Conservation (phyloP, 257 asterid species). For the Marsdenia floribunda region DNA sequence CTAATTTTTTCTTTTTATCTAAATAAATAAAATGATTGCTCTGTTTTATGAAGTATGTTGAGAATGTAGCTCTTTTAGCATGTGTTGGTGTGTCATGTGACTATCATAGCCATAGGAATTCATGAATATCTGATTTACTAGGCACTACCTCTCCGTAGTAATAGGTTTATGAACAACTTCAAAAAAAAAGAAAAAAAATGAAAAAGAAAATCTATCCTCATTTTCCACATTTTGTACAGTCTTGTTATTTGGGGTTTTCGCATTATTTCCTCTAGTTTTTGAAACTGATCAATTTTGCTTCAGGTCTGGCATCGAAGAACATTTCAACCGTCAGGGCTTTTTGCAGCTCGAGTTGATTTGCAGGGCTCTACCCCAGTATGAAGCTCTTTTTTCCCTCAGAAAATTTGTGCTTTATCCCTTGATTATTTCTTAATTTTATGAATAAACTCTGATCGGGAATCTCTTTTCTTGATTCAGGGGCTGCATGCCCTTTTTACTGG, state of each 20-base stretch:
- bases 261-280: neutral
- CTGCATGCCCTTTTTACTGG: conserved; percentile 89
- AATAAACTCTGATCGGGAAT: conserved; percentile 8
- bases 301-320: conserved; percentile 98
- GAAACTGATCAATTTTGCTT: conserved; percentile 2
- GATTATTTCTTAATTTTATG: conserved; percentile 6
- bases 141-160: neutral
- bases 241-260: neutral
- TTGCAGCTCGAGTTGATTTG: conserved; percentile 97
- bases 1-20: neutral
- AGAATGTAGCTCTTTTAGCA: neutral
- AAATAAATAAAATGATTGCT: neutral
- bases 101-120: neutral
- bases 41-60: neutral
- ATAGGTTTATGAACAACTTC: neutral
- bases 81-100: neutral
- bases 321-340: conserved; percentile 94
- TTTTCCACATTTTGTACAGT: neutral
- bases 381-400: conserved; percentile 11
- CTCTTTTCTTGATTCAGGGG: conserved; percentile 47
- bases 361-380: conserved; percentile 88
- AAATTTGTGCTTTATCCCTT: conserved; percentile 7
- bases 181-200: too few relatives aligned
- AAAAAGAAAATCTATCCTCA: neutral
- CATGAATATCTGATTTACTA: neutral